Conservation (phyloP, 345 rosid genomes). For the Gynandropsis gynandra region DNA sequence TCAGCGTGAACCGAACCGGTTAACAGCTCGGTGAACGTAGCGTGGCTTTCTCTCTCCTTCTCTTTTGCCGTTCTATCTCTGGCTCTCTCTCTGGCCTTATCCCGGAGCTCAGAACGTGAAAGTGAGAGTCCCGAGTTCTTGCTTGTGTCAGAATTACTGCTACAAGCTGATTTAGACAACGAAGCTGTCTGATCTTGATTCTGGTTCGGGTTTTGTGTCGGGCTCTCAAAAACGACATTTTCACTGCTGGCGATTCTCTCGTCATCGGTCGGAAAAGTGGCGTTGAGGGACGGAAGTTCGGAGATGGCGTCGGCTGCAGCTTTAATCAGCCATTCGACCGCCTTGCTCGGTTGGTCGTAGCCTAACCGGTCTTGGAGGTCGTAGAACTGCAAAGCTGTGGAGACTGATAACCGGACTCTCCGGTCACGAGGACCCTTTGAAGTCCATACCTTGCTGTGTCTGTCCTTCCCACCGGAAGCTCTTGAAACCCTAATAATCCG, state of each 20-base stretch:
- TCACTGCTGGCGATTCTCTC: conserved; percentile 47
- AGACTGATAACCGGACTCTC: conserved; percentile 78
- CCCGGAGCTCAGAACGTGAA: conserved; percentile 63
- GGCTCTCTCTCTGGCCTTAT: conserved; percentile 70
- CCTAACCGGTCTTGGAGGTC: conserved; percentile 94
- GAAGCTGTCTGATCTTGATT: conserved; percentile 54
- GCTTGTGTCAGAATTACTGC: conserved; percentile 92
- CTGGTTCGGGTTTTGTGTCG: conserved; percentile 28
- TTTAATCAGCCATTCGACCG: conserved; percentile 93
- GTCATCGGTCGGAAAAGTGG: conserved; percentile 52
- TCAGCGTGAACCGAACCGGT: conserved; percentile 47
- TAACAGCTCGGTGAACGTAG: conserved; percentile 80
- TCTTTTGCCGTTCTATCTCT: conserved; percentile 81
- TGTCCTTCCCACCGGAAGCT: conserved; percentile 95
- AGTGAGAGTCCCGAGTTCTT: conserved; percentile 75
- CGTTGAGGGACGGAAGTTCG: conserved; percentile 76
- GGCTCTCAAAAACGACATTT: conserved; percentile 40
- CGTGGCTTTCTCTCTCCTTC: conserved; percentile 42
- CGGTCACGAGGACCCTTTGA: conserved; percentile 87
- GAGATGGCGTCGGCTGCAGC: conserved; percentile 73
- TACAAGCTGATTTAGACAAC: conserved; percentile 81
- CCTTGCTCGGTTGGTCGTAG: conserved; percentile 94
- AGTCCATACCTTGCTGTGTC: conserved; percentile 97
- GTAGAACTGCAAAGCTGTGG: conserved; percentile 90
- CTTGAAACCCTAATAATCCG: conserved; percentile 93